phyloP scores from a whole-genome alignment of 345 rosid species.

The Turnera subulata region DNA sequence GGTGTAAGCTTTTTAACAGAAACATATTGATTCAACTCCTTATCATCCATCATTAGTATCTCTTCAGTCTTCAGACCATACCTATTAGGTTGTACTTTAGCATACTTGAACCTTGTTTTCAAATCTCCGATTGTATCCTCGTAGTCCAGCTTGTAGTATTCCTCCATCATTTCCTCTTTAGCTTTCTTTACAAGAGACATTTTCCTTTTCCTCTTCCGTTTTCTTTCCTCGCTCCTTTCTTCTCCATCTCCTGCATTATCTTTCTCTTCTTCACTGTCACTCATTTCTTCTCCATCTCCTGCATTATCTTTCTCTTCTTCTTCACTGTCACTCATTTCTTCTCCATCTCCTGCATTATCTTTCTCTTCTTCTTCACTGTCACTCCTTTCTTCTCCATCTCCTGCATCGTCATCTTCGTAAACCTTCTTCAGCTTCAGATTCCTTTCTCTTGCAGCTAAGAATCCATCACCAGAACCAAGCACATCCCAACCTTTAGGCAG shows the following conservation, averaged over 20 bases:
- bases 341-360: conserved; percentile 4
- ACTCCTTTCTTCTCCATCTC: conserved; percentile 12
- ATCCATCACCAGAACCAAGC: conserved; percentile 48
- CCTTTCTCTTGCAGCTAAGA: conserved; percentile 59
- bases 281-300: conserved; percentile 13
- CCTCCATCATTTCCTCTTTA: conserved; percentile 75
- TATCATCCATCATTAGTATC: conserved; percentile 54
- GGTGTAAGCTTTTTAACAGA: conserved; percentile 82
- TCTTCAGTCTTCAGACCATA: conserved; percentile 58
- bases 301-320: conserved; percentile 20
- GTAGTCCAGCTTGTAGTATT: conserved; percentile 83
- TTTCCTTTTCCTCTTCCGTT: conserved; percentile 66
- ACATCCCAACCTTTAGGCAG: conserved; percentile 71
- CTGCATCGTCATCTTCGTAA: conserved; percentile 19
- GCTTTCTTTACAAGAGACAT: conserved; percentile 59
- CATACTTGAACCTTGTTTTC: conserved; percentile 88
- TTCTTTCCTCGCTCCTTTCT: conserved; percentile 37
- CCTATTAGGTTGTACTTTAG: conserved; percentile 61
- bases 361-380: conserved; percentile 14
- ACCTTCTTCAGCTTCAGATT: conserved; percentile 37
- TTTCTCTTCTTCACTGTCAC: conserved; percentile 8
- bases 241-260: conserved; percentile 9
- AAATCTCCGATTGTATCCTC: conserved; percentile 84
- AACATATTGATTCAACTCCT: conserved; percentile 80
- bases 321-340: conserved; percentile 10